Evolutionary conservation across 2,329 filamentous ascomycete genomes (phyloP).

Genomic region (Trichoderma gracile): DNA sequence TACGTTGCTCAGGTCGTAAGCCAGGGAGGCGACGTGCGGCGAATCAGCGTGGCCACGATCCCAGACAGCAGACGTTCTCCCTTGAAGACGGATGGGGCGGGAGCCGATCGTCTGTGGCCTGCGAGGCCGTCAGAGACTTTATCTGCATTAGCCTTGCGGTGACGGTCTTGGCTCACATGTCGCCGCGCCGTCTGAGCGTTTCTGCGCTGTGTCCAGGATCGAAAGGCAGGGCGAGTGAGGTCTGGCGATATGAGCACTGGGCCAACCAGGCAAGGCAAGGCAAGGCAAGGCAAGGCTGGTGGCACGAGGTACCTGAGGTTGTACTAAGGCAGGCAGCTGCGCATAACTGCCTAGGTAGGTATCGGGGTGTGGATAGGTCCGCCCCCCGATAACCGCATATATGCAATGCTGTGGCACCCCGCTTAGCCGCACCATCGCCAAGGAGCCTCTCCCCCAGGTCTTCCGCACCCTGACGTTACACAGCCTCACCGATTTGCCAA

Average conservation of each 20-base stretch:
- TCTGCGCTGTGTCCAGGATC: neutral
- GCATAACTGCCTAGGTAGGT: too few species aligned
- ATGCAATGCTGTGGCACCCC: neutral
- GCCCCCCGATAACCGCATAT: neutral
- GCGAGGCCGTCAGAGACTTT: neutral
- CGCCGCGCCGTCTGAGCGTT: neutral
- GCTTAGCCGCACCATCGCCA: neutral
- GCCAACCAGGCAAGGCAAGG: too few species aligned
- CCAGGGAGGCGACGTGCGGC: constrained; percentile 6
- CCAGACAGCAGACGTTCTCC: neutral
- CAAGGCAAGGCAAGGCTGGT: neutral
- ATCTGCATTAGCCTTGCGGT: constrained; percentile 16
- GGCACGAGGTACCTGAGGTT: neutral
- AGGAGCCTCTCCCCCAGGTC: too few species aligned
- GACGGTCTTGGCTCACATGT: neutral
- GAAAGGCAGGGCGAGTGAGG: constrained; percentile 6
- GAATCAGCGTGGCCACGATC: constrained; percentile 1
- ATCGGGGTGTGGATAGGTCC: neutral
- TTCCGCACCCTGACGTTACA: too few species aligned
- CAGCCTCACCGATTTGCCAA: too few species aligned
- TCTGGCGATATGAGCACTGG: neutral
- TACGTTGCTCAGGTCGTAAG: neutral
- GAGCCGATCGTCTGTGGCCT: constrained; percentile 9
- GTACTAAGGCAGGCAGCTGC: too few species aligned
- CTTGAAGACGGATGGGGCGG: neutral